Conservation (phyloP, 176 grass and related monocot genomes). For the Puya raimondii region DNA sequence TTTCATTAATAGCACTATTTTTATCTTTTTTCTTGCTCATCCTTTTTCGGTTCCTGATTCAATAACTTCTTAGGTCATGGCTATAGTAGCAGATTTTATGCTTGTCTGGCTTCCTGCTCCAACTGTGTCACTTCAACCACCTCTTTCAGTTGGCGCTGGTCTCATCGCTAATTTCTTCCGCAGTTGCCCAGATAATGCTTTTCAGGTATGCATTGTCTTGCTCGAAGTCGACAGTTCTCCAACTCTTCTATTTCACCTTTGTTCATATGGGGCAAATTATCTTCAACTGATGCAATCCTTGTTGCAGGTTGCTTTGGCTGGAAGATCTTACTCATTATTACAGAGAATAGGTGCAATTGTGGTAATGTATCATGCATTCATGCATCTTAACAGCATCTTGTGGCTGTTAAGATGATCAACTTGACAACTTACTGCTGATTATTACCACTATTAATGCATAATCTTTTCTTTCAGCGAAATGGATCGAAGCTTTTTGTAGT, state of each 20-base stretch:
- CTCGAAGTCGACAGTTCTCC: background rate
- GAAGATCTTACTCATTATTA: conserved; percentile 69
- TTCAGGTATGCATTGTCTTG: conserved; percentile 40
- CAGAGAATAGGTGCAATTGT: conserved; percentile 87
- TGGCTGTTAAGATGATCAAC: background rate
- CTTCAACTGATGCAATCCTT: background rate
- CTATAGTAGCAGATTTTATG: conserved; percentile 88
- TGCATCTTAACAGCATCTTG: too few species aligned
- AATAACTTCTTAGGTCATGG: conserved; percentile 57
- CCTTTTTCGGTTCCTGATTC: conserved; percentile 11
- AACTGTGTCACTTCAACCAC: conserved; percentile 64
- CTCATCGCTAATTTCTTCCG: conserved; percentile 64
- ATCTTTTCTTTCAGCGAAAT: conserved; percentile 59
- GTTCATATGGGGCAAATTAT: background rate
- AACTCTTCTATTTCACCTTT: background rate
- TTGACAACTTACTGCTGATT: background rate
- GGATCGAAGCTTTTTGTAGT: conserved; percentile 68
- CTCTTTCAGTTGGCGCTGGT: conserved; percentile 54
- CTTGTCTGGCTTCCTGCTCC: conserved; percentile 96
- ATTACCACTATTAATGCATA: conserved; percentile 15
- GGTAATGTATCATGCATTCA: conserved; percentile 32
- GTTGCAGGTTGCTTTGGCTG: conserved; percentile 65
- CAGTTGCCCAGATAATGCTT: conserved; percentile 87
- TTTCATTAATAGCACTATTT: background rate
- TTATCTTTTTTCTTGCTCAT: background rate